These are phyloP conservation scores for Emericellopsis terricola DNA, from an alignment of 495 filamentous ascomycete species.

Conservation along the genomic window DNA sequence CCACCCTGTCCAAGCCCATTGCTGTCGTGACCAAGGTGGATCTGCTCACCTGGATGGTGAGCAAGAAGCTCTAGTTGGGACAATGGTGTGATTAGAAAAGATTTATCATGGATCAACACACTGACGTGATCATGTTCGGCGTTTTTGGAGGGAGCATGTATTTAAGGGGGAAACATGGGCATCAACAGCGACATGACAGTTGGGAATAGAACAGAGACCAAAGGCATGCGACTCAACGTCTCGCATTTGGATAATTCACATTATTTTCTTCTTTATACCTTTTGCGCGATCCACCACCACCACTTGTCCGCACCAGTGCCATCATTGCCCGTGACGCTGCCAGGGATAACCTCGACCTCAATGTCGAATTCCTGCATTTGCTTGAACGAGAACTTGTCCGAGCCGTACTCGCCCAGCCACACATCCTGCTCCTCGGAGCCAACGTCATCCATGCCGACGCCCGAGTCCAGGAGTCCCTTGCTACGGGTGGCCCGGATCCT, in stretches of 20 bases:
- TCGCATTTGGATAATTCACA: constrained; percentile 1
- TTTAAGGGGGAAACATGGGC: too few relatives aligned
- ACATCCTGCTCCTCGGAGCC: constrained; percentile 52
- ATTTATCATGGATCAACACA: not conserved
- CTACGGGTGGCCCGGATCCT: constrained; percentile 58
- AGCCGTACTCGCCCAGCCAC: constrained; percentile 64
- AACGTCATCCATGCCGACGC: constrained; percentile 36
- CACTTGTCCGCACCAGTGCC: constrained; percentile 55
- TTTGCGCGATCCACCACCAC: constrained; percentile 65
- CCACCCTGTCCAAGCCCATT: constrained; percentile 48
- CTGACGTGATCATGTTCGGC: not conserved
- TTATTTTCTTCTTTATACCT: constrained; percentile 8
- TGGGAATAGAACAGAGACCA: too few relatives aligned
- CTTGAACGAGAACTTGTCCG: constrained; percentile 58
- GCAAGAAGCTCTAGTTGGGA: constrained; percentile 25
- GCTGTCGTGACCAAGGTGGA: constrained; percentile 96
- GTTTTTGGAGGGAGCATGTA: constrained; percentile 1
- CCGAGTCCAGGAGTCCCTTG: constrained; percentile 67
- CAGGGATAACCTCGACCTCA: constrained; percentile 59
- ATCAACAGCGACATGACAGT: too few relatives aligned
- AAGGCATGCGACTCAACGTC: constrained; percentile 2
- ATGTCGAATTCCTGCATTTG: constrained; percentile 71
- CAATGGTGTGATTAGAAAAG: not conserved
- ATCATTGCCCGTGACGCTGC: constrained; percentile 54
- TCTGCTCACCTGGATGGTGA: constrained; percentile 81